Percentiles rank a stretch among this genome's conserved stretches.
Evolutionary conservation across 2,329 filamentous ascomycete genomes (phyloP).

Genomic region (Neonectria ditissima): DNA sequence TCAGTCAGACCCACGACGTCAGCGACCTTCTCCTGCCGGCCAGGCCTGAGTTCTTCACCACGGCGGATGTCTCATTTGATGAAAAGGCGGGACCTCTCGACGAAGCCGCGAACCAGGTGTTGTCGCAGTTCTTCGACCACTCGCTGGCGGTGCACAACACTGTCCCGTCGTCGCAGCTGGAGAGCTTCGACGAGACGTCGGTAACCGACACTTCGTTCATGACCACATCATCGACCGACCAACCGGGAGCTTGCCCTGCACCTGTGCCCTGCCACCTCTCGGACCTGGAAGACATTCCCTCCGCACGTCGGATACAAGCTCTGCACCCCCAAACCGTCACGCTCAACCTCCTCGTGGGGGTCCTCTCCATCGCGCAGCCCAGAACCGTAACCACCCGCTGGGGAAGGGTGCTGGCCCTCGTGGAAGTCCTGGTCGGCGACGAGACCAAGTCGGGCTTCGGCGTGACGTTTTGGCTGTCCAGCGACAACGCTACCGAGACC

Average conservation of each 20-base stretch:
- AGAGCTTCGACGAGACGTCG: conserved; percentile 43
- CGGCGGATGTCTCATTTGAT: conserved; percentile 54
- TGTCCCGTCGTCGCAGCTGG: conserved; percentile 71
- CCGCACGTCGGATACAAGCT: conserved; percentile 70
- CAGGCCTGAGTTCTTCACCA: conserved; percentile 61
- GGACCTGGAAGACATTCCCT: conserved; percentile 77
- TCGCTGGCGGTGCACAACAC: conserved; percentile 79
- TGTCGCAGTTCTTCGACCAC: conserved; percentile 80
- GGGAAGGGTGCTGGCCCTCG: conserved; percentile 71
- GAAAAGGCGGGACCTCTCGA: conserved; percentile 34
- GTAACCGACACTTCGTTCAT: conserved; percentile 52
- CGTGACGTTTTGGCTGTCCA: conserved; percentile 84
- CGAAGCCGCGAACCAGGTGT: conserved; percentile 53
- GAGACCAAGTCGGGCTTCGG: conserved; percentile 85
- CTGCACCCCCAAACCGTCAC: conserved; percentile 86
- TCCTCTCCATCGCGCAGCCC: conserved; percentile 78
- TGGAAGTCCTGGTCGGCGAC: conserved; percentile 86
- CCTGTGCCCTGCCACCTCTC: conserved; percentile 51
- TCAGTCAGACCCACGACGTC: conserved; percentile 62
- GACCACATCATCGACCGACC: conserved; percentile 50
- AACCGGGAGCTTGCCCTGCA: conserved; percentile 33
- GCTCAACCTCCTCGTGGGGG: conserved; percentile 82
- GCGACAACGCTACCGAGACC: conserved; percentile 48
- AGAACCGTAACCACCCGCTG: conserved; percentile 76
- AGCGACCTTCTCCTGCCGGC: conserved; percentile 46